These are phyloP conservation scores for Boletus barrowsii DNA, from an alignment of 768 basidiomycete species.

Conservation along the genomic window DNA sequence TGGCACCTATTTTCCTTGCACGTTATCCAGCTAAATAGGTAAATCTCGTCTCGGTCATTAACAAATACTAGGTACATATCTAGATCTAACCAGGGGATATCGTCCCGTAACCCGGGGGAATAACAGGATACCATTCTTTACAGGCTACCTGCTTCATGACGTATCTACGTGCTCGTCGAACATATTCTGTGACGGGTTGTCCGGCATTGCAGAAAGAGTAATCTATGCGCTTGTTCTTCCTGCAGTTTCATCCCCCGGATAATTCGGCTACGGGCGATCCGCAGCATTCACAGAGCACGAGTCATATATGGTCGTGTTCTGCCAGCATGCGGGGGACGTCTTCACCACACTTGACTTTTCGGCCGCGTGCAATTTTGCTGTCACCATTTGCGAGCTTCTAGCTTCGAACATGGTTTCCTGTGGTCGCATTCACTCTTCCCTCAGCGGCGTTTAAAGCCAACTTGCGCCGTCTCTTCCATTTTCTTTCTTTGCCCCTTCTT, in stretches of 20 bases:
- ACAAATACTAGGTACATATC: too few species aligned
- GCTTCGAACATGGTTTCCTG: conserved; percentile 1
- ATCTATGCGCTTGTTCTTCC: conserved; percentile 3
- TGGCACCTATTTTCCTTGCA: not conserved
- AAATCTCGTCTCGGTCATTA: too few species aligned
- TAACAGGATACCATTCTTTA: not conserved
- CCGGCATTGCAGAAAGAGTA: not conserved
- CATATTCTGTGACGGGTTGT: too few species aligned
- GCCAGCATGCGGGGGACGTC: not conserved
- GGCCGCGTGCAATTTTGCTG: not conserved
- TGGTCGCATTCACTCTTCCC: not conserved
- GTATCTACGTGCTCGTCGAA: not conserved
- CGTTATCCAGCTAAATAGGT: not conserved
- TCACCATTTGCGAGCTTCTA: conserved; percentile 9
- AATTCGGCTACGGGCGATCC: not conserved
- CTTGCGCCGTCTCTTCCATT: not conserved
- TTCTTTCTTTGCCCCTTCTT: not conserved
- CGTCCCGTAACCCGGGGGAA: too few species aligned
- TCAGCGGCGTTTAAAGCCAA: not conserved
- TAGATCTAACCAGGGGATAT: too few species aligned
- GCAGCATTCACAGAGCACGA: too few species aligned
- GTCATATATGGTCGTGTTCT: not conserved
- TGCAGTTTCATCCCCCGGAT: not conserved
- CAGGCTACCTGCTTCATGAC: not conserved
- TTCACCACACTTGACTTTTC: not conserved